These are phyloP conservation scores for Neurospora sp. DNA, from an alignment of 2,329 filamentous ascomycete genomes.

Conservation along the genomic window DNA sequence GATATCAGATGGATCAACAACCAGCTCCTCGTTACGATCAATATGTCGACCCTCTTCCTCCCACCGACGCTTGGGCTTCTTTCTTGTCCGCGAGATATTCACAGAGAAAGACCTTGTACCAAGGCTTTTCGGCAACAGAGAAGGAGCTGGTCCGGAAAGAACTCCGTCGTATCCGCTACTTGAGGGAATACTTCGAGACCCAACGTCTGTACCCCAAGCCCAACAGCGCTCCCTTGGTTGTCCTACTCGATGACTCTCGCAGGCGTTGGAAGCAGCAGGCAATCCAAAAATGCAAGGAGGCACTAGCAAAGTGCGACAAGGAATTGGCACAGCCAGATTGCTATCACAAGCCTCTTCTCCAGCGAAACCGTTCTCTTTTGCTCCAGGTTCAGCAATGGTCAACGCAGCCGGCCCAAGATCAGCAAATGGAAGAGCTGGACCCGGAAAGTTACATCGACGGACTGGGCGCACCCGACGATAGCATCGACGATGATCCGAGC, in stretches of 20 bases:
- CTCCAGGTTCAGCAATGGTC: conserved; percentile 12
- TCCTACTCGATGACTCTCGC: conserved; percentile 8
- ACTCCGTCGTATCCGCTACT: conserved; percentile 12
- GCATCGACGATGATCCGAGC: conserved; percentile 11
- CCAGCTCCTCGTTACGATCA: conserved; percentile 4
- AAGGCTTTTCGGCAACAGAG: conserved; percentile 8
- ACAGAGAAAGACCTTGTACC: conserved; percentile 10
- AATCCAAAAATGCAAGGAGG: conserved; percentile 6
- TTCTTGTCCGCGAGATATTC: conserved; percentile 12
- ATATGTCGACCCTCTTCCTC: conserved; percentile 11
- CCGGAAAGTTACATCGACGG: conserved; percentile 12
- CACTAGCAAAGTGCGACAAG: conserved; percentile 8
- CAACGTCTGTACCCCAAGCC: conserved; percentile 8
- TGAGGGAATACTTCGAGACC: conserved; percentile 11
- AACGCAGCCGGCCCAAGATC: conserved; percentile 4
- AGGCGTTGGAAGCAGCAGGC: conserved; percentile 8
- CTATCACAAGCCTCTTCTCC: conserved; percentile 4
- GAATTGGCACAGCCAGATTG: conserved; percentile 9
- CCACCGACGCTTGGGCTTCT: conserved; percentile 13
- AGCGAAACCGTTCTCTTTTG: conserved; percentile 11
- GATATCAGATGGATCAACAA: background rate
- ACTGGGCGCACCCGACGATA: conserved; percentile 10
- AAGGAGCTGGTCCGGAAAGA: conserved; percentile 13
- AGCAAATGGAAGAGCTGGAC: conserved; percentile 3
- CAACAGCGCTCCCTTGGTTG: conserved; percentile 8